Percentiles rank a stretch among this genome's conserved stretches.
Evolutionary conservation across 306 rosid genomes (phyloP).

Genomic region (Cucumis cinereus): DNA sequence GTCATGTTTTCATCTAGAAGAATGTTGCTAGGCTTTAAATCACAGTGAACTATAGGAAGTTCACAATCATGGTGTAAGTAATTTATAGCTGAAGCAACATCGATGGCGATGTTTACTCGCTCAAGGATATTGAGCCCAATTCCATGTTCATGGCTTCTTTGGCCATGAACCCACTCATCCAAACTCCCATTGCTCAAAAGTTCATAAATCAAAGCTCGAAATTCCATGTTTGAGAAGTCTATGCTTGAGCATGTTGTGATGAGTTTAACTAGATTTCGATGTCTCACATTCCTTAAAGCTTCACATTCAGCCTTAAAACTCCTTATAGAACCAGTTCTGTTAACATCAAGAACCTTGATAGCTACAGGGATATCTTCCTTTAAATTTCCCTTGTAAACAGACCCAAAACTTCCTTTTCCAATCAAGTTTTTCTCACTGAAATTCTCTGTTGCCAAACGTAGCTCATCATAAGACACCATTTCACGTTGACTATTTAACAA

Average conservation of each 20-base stretch:
- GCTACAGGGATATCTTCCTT: constrained; percentile 30
- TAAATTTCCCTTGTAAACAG: constrained; percentile 44
- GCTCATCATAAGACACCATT: constrained; percentile 46
- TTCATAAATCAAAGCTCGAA: constrained; percentile 53
- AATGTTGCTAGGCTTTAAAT: constrained; percentile 65
- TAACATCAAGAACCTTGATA: constrained; percentile 47
- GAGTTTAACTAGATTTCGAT: constrained; percentile 50
- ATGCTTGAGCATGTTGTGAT: constrained; percentile 67
- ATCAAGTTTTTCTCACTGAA: constrained; percentile 16
- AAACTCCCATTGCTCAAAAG: constrained; percentile 42
- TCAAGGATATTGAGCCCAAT: neutral
- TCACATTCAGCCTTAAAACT: constrained; percentile 74
- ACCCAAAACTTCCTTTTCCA: constrained; percentile 60
- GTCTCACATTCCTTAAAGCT: constrained; percentile 41
- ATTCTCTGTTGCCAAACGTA: constrained; percentile 41
- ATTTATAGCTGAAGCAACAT: constrained; percentile 25
- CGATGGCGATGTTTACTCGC: constrained; percentile 27
- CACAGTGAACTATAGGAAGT: constrained; percentile 56
- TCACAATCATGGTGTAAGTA: constrained; percentile 58
- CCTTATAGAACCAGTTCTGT: constrained; percentile 29
- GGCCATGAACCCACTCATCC: constrained; percentile 61
- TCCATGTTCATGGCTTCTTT: constrained; percentile 9
- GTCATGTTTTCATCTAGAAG: constrained; percentile 45
- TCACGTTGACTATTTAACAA: constrained; percentile 19
- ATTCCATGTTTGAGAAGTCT: constrained; percentile 46